Evolutionary conservation across 73 alveolate genomes (phyloP).

Genomic region (Paramecium sexaurelia): DNA sequence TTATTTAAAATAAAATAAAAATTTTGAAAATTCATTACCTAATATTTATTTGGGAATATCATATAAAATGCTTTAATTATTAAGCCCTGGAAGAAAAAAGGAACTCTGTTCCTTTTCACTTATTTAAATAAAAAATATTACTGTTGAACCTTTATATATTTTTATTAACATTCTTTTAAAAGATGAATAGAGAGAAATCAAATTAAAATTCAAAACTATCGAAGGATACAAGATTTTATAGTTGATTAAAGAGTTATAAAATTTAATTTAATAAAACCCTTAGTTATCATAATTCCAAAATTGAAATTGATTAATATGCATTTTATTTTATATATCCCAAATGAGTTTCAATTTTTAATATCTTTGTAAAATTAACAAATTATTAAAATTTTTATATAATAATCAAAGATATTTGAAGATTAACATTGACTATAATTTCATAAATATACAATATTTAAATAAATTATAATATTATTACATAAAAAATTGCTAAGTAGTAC

Average conservation of each 20-base stretch:
- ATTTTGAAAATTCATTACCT: not conserved
- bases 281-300: not conserved
- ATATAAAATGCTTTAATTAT: not conserved
- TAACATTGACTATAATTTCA: too few relatives aligned
- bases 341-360: not conserved
- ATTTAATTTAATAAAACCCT: not conserved
- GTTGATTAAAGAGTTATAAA: not conserved
- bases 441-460: too few relatives aligned
- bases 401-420: too few relatives aligned
- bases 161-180: not conserved
- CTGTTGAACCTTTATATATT: not conserved
- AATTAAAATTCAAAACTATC: not conserved
- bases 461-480: too few relatives aligned
- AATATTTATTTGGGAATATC: not conserved
- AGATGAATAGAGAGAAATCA: not conserved
- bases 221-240: not conserved
- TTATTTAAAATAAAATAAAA: not conserved
- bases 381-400: too few relatives aligned
- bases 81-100: not conserved
- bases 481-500: too few relatives aligned
- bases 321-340: not conserved
- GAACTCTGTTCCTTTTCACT: not conserved
- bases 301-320: constrained; percentile 9
- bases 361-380: too few relatives aligned
- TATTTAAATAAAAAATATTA: not conserved